Evolutionary conservation across 148 eudicot genomes (phyloP).

Genomic region (Gaultheria prostrata): DNA sequence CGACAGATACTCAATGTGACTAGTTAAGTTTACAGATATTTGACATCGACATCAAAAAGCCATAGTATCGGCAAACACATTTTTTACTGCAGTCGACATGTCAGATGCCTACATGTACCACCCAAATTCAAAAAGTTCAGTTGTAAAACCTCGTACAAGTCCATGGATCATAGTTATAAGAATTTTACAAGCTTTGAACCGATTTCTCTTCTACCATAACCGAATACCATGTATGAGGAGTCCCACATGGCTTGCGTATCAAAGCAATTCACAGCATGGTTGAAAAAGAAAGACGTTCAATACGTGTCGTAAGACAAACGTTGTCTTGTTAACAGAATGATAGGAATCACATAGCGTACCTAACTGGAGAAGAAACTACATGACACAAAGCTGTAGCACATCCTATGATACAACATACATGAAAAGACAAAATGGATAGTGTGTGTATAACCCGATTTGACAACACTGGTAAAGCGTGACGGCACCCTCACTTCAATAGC

Average conservation of each 20-base stretch:
- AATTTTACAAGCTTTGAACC: background rate
- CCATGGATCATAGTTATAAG: background rate
- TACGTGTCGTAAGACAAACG: background rate
- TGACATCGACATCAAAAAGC: background rate
- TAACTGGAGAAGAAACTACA: background rate
- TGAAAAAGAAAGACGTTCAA: background rate
- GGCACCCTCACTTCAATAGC: background rate
- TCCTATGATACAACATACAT: background rate
- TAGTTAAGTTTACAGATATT: background rate
- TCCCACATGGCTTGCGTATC: background rate
- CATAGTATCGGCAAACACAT: background rate
- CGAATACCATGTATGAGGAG: background rate
- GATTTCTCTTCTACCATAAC: slow-evolving; percentile 3
- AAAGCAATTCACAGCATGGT: background rate
- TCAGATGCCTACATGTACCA: background rate
- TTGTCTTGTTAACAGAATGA: background rate
- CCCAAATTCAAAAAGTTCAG: background rate
- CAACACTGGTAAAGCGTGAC: background rate
- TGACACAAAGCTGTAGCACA: background rate
- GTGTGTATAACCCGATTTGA: background rate
- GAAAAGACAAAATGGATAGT: background rate
- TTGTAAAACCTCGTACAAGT: background rate
- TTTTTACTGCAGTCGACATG: background rate
- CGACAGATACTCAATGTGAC: background rate
- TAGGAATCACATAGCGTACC: background rate